A percentile compares a stretch with the other conserved stretches of the same genome.
phyloP scores from a whole-genome alignment of 805 yeast genomes.

The Candida succiphila region DNA sequence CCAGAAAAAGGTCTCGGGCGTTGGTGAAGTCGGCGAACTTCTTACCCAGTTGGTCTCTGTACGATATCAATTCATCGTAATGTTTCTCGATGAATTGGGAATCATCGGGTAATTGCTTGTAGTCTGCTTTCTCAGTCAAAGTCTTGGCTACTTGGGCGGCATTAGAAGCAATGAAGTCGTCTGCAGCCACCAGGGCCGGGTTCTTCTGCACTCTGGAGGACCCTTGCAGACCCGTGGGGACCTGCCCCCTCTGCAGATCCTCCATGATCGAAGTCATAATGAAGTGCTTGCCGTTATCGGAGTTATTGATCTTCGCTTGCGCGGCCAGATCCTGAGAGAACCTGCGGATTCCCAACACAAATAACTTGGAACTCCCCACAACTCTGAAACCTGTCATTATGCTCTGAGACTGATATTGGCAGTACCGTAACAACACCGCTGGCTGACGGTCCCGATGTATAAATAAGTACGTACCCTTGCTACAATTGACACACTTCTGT shows the following conservation, averaged over 20 bases:
- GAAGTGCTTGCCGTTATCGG: constrained; percentile 7
- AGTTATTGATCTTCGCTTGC: constrained; percentile 11
- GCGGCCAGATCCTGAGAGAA: too few relatives aligned
- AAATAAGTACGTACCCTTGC: too few relatives aligned
- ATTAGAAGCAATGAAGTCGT: constrained; percentile 8
- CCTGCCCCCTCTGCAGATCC: constrained; percentile 1
- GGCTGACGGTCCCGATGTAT: too few relatives aligned
- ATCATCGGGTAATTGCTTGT: constrained; percentile 43
- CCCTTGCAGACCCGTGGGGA: background rate
- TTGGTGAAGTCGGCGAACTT: constrained; percentile 27
- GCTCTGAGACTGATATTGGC: too few relatives aligned
- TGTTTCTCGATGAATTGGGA: constrained; percentile 41
- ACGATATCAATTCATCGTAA: constrained; percentile 29
- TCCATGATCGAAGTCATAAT: constrained; percentile 12
- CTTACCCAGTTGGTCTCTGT: constrained; percentile 22
- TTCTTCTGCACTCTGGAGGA: too few relatives aligned
- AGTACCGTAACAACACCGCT: too few relatives aligned
- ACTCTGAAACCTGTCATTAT: too few relatives aligned
- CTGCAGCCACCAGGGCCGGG: constrained; percentile 18
- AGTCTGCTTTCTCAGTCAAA: constrained; percentile 13
- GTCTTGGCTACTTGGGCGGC: constrained; percentile 6
- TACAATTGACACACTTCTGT: too few relatives aligned
- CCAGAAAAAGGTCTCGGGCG: constrained; percentile 28
- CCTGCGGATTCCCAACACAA: too few relatives aligned
- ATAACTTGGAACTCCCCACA: too few relatives aligned